Conservation (phyloP, 768 basidiomycete species). For the Cytidiella melzeri region DNA sequence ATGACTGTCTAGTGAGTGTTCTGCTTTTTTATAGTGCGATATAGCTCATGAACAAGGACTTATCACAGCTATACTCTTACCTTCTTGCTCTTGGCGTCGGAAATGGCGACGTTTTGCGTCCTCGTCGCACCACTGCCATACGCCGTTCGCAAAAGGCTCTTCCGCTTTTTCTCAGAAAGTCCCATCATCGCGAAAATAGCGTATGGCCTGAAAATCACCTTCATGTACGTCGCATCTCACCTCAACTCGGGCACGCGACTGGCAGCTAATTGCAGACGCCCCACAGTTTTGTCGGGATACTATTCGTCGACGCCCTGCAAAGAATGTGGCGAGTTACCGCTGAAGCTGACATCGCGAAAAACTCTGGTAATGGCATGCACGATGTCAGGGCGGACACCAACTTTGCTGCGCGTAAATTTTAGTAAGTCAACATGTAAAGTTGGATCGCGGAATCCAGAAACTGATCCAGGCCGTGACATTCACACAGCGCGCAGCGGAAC, state of each 20-base stretch:
- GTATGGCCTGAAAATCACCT: constrained; percentile 89
- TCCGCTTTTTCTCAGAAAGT: constrained; percentile 66
- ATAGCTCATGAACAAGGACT: not conserved
- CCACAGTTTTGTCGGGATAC: constrained; percentile 69
- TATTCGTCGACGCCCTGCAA: constrained; percentile 90
- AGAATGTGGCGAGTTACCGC: constrained; percentile 81
- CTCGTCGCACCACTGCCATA: constrained; percentile 86
- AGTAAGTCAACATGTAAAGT: constrained; percentile 38
- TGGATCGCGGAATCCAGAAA: not conserved
- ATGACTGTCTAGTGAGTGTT: constrained; percentile 46
- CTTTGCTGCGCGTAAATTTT: constrained; percentile 89
- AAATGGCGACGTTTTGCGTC: constrained; percentile 83
- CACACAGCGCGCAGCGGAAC: constrained; percentile 79
- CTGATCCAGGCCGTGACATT: too few relatives aligned
- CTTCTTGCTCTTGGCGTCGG: constrained; percentile 73
- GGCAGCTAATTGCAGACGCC: not conserved
- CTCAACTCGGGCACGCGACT: too few relatives aligned
- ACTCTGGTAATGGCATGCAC: constrained; percentile 39
- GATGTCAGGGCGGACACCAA: constrained; percentile 81
- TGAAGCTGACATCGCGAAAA: constrained; percentile 64
- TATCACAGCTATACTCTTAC: constrained; percentile 67
- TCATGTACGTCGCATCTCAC: constrained; percentile 78
- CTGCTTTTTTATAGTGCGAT: constrained; percentile 3
- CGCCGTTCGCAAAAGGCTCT: constrained; percentile 58
- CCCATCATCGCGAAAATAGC: constrained; percentile 75